These are phyloP conservation scores for cucumber (Cucumis sativus) DNA, from an alignment of 306 rosid genomes.

Conservation along the genomic window Cucumber_9930_V3 NC_026661.2:19933501-19934000, in stretches of 20 bases:
- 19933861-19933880: constrained; percentile 71
- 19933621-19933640: constrained; percentile 77
- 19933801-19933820: constrained; percentile 84
- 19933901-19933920: constrained; percentile 75
- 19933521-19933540: constrained; percentile 87
- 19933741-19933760: constrained; percentile 54
- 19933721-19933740: constrained; percentile 84
- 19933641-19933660: constrained; percentile 92
- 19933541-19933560: constrained; percentile 82
- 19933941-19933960: background rate
- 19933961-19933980: background rate
- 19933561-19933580: constrained; percentile 41
- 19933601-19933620: constrained; percentile 58
- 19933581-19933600: constrained; percentile 53
- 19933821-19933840: constrained; percentile 80
- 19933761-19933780: constrained; percentile 70
- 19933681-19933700: constrained; percentile 61
- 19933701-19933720: constrained; percentile 55
- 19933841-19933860: constrained; percentile 82
- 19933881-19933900: constrained; percentile 70
- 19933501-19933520: constrained; percentile 93
- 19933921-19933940: background rate
- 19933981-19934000: background rate
- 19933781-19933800: constrained; percentile 63
- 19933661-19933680: constrained; percentile 81